A percentile compares a stretch with the other conserved stretches of the same genome.
phyloP scores from a whole-genome alignment of 192 early-diverging fungal genomes.

The Entrophospora sp. region DNA sequence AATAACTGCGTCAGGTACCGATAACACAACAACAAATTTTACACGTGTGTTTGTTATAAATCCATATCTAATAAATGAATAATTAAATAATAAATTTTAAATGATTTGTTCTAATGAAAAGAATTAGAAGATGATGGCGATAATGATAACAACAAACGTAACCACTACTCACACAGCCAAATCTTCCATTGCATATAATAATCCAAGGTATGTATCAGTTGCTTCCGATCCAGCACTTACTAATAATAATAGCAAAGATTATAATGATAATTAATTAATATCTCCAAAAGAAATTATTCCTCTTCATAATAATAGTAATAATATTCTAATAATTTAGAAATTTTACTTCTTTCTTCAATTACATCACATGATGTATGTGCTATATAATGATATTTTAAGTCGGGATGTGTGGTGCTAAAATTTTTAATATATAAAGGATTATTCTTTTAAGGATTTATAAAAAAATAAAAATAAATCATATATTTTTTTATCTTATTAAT shows the following conservation, averaged over 20 bases:
- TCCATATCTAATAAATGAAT: conserved; percentile 43
- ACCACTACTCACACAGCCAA: conserved; percentile 59
- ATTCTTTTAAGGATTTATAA: conserved; percentile 41
- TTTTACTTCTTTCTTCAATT: conserved; percentile 75
- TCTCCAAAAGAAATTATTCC: no score
- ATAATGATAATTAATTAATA: no score
- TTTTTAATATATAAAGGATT: conserved; percentile 81
- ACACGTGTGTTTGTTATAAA: conserved; percentile 84
- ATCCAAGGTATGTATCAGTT: conserved; percentile 77
- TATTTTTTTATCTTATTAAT: no score
- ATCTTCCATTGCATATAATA: conserved; percentile 84
- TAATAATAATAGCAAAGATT: conserved; percentile 10
- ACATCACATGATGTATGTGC: conserved; percentile 88
- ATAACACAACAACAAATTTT: conserved; percentile 60
- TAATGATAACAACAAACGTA: no score
- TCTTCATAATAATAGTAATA: no score
- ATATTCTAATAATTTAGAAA: no score
- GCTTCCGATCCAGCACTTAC: conserved; percentile 52
- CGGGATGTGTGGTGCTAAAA: conserved; percentile 61
- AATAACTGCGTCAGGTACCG: conserved; percentile 60
- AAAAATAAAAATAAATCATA: not conserved
- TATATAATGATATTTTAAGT: conserved; percentile 84
- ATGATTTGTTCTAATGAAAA: not conserved
- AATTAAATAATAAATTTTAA: not conserved
- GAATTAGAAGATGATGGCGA: no score